Base-by-base conservation (phyloP, 192 early-diverging fungal species). In the Entomortierella parvispora region DNA sequence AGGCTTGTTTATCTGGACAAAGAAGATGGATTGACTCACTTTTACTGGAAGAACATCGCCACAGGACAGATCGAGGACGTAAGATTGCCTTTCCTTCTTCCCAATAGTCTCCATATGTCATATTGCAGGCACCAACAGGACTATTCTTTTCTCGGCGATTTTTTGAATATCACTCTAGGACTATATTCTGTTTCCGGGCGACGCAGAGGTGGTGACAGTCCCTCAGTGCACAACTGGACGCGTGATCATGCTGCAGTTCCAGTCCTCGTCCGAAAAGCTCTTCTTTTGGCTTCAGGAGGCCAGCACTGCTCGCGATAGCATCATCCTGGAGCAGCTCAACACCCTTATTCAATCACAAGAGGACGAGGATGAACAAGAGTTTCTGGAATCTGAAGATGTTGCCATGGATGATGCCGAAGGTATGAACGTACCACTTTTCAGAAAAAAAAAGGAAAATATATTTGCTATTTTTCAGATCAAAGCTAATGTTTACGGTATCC, bases 251-350 rank as follows among this genome's bases (percentile, higher is more conserved):
- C 79, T 96, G 11, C 90, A 90, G 75, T 96, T 95, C 82, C 86
- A 90, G 71, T 88, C 93, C 5, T 93, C 93, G n/a, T 85, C 81
- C 29, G 90, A 91, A 71, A 88, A 88, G 28, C 74, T 90, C 45
- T 95, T 96, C 72, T 94, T 91, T 62, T 96, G 94, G 94, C 88
- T 93, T 83, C 94, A 96, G 66, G 87, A 85, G 25, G 72, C 75
- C 1, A 86, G 89, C 34, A 85, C 83, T n/a, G 82, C 82, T 7
- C 85, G 81, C 28, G 93, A 93, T 69, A 59, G 81, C 11, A 81
- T 84, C 34, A 67, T 90, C 18, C 76, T 86, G 3, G 62, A 65
- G 22, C 71, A 76, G 18, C 84, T 92, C 43, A 95, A 92, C 62
- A 45, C 69, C 11, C 56, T 89, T 52, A 83, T 94, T 49, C 60